Conservation (phyloP, 2,329 filamentous ascomycete genomes). For the Colletotrichum sansevieriae region DNA sequence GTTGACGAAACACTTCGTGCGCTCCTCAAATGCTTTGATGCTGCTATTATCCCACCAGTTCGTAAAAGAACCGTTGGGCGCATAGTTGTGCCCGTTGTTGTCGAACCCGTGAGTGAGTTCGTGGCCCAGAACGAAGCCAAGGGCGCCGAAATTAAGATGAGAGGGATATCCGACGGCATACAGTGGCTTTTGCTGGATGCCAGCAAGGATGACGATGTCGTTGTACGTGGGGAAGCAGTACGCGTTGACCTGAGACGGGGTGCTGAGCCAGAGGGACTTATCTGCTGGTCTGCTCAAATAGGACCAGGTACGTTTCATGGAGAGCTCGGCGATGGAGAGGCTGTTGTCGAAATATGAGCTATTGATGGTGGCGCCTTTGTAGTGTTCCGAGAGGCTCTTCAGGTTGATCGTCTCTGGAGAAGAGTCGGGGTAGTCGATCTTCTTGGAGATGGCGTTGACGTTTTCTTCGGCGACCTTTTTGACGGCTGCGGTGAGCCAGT, state of each 20-base stretch:
- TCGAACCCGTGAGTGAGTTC: conserved; percentile 80
- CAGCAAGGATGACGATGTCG: conserved; percentile 76
- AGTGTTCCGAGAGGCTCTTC: conserved; percentile 67
- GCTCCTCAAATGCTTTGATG: conserved; percentile 67
- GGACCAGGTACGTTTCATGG: conserved; percentile 64
- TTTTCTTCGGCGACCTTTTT: conserved; percentile 72
- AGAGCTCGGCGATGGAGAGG: conserved; percentile 62
- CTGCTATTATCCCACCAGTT: conserved; percentile 76
- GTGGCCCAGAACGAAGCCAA: conserved; percentile 75
- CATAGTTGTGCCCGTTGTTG: conserved; percentile 72
- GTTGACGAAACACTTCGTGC: conserved; percentile 74
- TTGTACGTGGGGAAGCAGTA: conserved; percentile 75
- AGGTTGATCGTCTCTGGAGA: conserved; percentile 73
- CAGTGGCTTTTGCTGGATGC: conserved; percentile 74
- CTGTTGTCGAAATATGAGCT: conserved; percentile 69
- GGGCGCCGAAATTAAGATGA: conserved; percentile 76
- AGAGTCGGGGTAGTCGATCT: conserved; percentile 75
- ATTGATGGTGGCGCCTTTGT: conserved; percentile 65
- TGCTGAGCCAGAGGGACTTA: conserved; percentile 71
- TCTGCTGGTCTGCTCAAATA: conserved; percentile 70
- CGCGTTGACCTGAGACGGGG: conserved; percentile 71
- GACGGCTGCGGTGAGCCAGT: conserved; percentile 75
- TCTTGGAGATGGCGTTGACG: conserved; percentile 74
- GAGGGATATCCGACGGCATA: conserved; percentile 73
- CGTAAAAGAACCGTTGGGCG: conserved; percentile 72